These are phyloP conservation scores for Pestalotiopsis sp. DNA, from an alignment of 2,329 filamentous ascomycete species.

Conservation along the genomic window DNA sequence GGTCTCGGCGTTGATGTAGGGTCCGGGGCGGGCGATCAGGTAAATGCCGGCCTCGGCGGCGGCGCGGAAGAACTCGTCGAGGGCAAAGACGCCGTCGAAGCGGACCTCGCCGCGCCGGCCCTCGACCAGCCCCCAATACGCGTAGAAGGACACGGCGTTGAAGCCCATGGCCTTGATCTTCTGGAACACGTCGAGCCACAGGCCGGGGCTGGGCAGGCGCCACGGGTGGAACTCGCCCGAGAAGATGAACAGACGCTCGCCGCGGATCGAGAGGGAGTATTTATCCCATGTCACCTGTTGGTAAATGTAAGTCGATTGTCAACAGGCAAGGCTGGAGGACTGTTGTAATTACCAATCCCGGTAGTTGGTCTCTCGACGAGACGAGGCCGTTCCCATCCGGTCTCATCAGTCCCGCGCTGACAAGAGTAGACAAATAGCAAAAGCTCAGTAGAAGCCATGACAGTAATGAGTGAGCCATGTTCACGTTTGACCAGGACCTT, in stretches of 20 bases:
- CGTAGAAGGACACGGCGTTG: constrained; percentile 78
- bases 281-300: constrained; percentile 65
- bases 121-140: constrained; percentile 78
- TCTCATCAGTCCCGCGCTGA: not conserved
- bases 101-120: constrained; percentile 70
- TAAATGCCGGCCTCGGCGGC: constrained; percentile 76
- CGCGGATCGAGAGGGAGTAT: constrained; percentile 65
- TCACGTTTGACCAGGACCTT: not conserved
- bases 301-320: not conserved
- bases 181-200: constrained; percentile 74
- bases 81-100: constrained; percentile 71
- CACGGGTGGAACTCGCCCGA: constrained; percentile 70
- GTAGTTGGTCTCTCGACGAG: not conserved
- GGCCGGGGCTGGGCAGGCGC: constrained; percentile 44
- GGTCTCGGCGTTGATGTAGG: constrained; percentile 71
- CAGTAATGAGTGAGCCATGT: not conserved
- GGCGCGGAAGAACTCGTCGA: constrained; percentile 77
- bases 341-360: not conserved
- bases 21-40: constrained; percentile 68
- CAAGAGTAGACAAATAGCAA: not conserved
- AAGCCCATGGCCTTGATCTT: constrained; percentile 83
- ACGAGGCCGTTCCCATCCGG: not conserved
- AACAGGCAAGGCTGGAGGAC: too few relatives aligned
- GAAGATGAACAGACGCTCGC: constrained; percentile 67
- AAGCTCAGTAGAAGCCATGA: not conserved